Evolutionary conservation across 2,329 filamentous ascomycete species (phyloP).

Genomic region (Xylariomycetidae sp.): DNA sequence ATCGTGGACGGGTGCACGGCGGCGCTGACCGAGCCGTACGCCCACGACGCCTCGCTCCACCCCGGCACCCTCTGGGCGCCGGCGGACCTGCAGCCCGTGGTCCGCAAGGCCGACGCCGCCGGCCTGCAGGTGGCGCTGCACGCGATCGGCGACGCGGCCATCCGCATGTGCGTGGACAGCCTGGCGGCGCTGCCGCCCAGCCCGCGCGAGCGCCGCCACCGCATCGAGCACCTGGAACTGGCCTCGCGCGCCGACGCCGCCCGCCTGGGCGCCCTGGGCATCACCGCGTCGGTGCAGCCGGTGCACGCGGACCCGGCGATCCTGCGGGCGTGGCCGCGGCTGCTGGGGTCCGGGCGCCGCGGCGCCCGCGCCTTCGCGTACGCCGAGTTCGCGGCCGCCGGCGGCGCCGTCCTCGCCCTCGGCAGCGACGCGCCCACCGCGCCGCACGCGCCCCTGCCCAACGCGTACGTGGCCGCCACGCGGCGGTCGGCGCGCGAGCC

Average conservation of each 20-base stretch:
- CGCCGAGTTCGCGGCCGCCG: conserved; percentile 43
- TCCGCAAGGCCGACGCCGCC: conserved; percentile 45
- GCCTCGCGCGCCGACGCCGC: conserved; percentile 47
- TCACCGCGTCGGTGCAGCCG: conserved; percentile 54
- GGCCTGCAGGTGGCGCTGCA: conserved; percentile 58
- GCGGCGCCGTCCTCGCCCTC: conserved; percentile 36
- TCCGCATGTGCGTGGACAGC: conserved; percentile 51
- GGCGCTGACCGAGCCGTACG: conserved; percentile 52
- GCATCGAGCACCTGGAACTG: conserved; percentile 61
- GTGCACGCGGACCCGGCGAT: conserved; percentile 57
- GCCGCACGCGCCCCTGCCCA: conserved; percentile 35
- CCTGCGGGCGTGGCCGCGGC: conserved; percentile 52
- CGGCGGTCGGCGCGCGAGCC: conserved; percentile 35
- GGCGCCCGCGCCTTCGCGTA: conserved; percentile 58
- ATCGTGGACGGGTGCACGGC: conserved; percentile 62
- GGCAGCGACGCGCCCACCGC: conserved; percentile 42
- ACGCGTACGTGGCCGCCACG: conserved; percentile 41
- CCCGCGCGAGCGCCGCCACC: conserved; percentile 47
- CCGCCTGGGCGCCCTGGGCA: conserved; percentile 51
- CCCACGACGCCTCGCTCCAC: conserved; percentile 38
- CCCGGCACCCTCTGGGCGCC: conserved; percentile 51
- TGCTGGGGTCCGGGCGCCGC: conserved; percentile 46
- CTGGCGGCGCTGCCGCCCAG: conserved; percentile 33
- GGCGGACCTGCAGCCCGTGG: conserved; percentile 45
- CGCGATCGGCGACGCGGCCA: conserved; percentile 57